Conservation (phyloP, 495 filamentous ascomycete species). For the Tuber borchii region DNA sequence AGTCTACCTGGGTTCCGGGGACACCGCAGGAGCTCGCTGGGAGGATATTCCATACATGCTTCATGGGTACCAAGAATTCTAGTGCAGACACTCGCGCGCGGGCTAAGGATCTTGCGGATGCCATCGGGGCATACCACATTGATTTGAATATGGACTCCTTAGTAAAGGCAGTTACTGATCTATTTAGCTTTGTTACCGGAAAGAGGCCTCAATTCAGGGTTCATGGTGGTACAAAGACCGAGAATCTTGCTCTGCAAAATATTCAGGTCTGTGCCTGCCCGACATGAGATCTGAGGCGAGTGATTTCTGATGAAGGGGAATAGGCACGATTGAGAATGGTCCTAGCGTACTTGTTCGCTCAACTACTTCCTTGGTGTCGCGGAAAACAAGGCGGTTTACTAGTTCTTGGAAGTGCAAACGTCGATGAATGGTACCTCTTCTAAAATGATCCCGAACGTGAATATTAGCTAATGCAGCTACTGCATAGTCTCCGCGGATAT, state of each 20-base stretch:
- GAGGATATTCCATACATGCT: constrained; percentile 64
- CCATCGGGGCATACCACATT: constrained; percentile 67
- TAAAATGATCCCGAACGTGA: neutral
- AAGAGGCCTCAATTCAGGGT: constrained; percentile 63
- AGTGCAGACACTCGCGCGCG: constrained; percentile 64
- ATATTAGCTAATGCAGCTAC: constrained; percentile 26
- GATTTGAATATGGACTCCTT: constrained; percentile 71
- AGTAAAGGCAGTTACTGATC: constrained; percentile 49
- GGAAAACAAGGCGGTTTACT: constrained; percentile 52
- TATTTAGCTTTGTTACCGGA: constrained; percentile 52
- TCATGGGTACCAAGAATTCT: constrained; percentile 76
- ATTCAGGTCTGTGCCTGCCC: constrained; percentile 51
- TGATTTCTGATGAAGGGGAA: constrained; percentile 24
- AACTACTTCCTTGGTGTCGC: constrained; percentile 56
- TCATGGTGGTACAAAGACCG: constrained; percentile 55
- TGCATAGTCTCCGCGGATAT: constrained; percentile 56
- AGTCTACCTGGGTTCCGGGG: constrained; percentile 51
- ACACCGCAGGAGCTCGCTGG: constrained; percentile 58
- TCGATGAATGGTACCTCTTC: constrained; percentile 44
- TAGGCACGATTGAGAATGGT: constrained; percentile 72
- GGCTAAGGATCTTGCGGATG: constrained; percentile 59
- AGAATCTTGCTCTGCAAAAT: constrained; percentile 70
- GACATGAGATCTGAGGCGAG: constrained; percentile 6
- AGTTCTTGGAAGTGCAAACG: constrained; percentile 59
- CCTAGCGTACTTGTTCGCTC: constrained; percentile 66